These are phyloP conservation scores for Candida neerlandica DNA, from an alignment of 1,139 yeast genomes.

Conservation along the genomic window DNA sequence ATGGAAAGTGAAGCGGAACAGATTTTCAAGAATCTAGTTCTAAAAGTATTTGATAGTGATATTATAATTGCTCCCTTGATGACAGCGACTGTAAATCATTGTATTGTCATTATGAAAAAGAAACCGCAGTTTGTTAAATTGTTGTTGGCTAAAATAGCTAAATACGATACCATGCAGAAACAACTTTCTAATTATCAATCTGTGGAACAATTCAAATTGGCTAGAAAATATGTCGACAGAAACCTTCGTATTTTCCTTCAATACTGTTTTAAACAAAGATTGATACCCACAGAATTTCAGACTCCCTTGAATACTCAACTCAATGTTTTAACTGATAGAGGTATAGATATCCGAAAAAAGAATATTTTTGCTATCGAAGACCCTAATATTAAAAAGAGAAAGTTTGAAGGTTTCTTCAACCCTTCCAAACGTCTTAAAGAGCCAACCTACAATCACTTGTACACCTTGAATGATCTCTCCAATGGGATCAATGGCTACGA, in stretches of 20 bases:
- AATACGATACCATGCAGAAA: slow-evolving; percentile 40
- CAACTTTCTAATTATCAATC: slow-evolving; percentile 49
- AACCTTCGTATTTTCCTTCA: slow-evolving; percentile 38
- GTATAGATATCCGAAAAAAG: slow-evolving; percentile 46
- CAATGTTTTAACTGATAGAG: slow-evolving; percentile 34
- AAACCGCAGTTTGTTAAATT: slow-evolving; percentile 57
- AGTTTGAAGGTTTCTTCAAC: slow-evolving; percentile 41
- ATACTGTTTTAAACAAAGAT: slow-evolving; percentile 37
- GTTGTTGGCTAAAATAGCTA: slow-evolving; percentile 42
- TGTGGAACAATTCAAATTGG: slow-evolving; percentile 44
- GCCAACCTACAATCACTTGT: slow-evolving; percentile 45
- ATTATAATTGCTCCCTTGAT: slow-evolving; percentile 57
- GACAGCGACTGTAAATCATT: slow-evolving; percentile 55
- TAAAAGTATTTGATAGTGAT: slow-evolving; percentile 57
- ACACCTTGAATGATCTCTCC: slow-evolving; percentile 61
- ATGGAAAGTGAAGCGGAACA: slow-evolving; percentile 75
- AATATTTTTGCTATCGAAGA: slow-evolving; percentile 39
- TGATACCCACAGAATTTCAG: slow-evolving; percentile 42
- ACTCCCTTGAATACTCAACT: slow-evolving; percentile 31
- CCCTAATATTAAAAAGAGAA: slow-evolving; percentile 36
- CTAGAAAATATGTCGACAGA: slow-evolving; percentile 46
- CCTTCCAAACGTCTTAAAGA: slow-evolving; percentile 31
- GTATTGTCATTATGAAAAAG: slow-evolving; percentile 54
- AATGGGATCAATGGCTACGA: slow-evolving; percentile 70
- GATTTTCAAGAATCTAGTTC: slow-evolving; percentile 70